phyloP scores from a whole-genome alignment of 305 asterid species.

The Fraxinus sp. region DNA sequence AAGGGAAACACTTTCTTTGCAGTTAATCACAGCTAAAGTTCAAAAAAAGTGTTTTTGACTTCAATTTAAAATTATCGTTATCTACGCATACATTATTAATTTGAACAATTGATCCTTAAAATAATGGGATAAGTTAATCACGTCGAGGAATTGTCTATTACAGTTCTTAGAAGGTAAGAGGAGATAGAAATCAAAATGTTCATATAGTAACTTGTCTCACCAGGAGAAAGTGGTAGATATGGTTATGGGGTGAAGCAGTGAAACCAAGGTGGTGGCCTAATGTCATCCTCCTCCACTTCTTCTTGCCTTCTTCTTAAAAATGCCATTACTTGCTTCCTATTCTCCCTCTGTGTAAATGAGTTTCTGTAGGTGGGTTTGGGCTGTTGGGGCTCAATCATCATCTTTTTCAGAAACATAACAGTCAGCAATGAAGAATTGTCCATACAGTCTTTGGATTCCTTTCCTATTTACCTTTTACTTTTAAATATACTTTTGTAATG shows the following conservation, averaged over 20 bases:
- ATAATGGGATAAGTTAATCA: background rate
- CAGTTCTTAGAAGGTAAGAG: background rate
- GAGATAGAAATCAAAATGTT: background rate
- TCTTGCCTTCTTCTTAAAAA: background rate
- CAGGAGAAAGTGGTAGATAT: background rate
- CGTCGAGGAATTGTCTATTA: background rate
- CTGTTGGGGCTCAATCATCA: background rate
- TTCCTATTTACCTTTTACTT: background rate
- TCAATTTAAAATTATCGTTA: background rate
- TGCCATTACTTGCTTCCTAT: background rate
- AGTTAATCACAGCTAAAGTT: background rate
- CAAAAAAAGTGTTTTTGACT: background rate
- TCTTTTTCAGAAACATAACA: background rate
- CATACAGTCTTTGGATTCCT: background rate
- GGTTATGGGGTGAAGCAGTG: background rate
- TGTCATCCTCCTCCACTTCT: background rate
- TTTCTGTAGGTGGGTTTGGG: background rate
- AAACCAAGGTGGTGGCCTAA: background rate
- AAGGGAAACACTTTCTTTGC: background rate
- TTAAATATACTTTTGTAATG: background rate
- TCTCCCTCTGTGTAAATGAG: background rate
- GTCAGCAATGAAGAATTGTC: background rate
- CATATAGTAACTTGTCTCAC: background rate
- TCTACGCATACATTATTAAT: background rate
- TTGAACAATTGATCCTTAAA: background rate